Evolutionary conservation across 306 rosid species (phyloP), one percentile per base, ranked within the genome.

Genomic region (Inga oerstediana): DNA sequence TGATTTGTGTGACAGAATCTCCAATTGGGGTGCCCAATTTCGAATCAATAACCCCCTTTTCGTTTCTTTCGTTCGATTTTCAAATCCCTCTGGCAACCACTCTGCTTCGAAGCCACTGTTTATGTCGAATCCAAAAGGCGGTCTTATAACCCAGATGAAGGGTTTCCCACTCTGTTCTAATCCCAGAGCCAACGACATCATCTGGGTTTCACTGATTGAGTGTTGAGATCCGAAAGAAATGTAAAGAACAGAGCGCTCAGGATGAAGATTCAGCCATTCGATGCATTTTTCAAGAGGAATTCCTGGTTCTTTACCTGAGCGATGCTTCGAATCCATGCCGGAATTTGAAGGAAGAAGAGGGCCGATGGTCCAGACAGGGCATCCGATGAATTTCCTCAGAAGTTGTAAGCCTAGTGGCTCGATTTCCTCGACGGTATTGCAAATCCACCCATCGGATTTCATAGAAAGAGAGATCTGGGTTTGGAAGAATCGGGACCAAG

Each of bases 211-310:
- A 35, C 82, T 82, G 19, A 95, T 88, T 0, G 97, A 89, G 88
- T 93, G 89, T 87, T 95, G 98, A 15, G 98, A 95, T 10, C 98
- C 98, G 76, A 94, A 94, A 3, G 91, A 93, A 51, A 94, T 79
- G 83, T 93, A 93, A 10, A 95, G 58, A 82, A 95, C 97, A 8
- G 95, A 93, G 5, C 52, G 67, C 3, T 22, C 56, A 1, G 79
- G 76, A 9, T 88, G 85, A 11, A 27, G 72, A 68, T 93, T 77
- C 1, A 95, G 87, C 97, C 97, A 95, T 58, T 86, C 80, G 0
- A 87, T 59, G 85, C 92, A 90, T 44, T 77, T 64, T 75, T 90
- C 92, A 2, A 84, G 35, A 3, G 92, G 30, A 14, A 93, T 58
- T 19, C 92, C 95, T 1, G 84, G 44, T 74, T 82, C 87, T 74